Percentiles rank a stretch among this genome's conserved stretches.
Conservation (phyloP, 1,139 yeast species). For the Debaryomyces udenii region DNA sequence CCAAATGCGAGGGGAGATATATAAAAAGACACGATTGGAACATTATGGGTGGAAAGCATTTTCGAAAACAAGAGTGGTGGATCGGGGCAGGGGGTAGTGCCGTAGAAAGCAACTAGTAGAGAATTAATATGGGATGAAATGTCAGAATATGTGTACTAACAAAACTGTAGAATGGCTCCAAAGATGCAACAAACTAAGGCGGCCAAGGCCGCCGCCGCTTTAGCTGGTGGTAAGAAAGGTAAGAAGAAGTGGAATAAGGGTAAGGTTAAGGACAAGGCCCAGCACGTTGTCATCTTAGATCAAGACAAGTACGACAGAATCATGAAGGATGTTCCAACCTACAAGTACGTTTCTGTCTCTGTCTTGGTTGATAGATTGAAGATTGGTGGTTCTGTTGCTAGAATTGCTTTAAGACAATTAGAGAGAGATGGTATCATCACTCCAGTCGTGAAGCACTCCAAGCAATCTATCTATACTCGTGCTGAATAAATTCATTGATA, state of each 20-base stretch:
- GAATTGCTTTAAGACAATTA: constrained; percentile 96
- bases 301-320: constrained; percentile 99
- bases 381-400: constrained; percentile 98
- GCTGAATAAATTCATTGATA: constrained; percentile 42
- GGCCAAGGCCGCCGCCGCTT: constrained; percentile 99
- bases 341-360: constrained; percentile 97
- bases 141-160: constrained; percentile 35
- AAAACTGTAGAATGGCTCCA: constrained; percentile 85
- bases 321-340: constrained; percentile 98
- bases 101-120: not conserved
- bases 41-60: too few species aligned
- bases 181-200: constrained; percentile 99
- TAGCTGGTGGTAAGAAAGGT: constrained; percentile 99
- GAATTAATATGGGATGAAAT: not conserved
- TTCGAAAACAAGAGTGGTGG: too few species aligned
- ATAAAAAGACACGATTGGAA: too few species aligned
- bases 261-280: constrained; percentile 99
- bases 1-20: too few species aligned
- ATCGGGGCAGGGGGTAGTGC: not conserved
- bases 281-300: constrained; percentile 95
- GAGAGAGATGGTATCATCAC: constrained; percentile 94
- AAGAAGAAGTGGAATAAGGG: constrained; percentile 99
- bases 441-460: constrained; percentile 93
- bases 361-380: constrained; percentile 99
- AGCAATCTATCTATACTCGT: constrained; percentile 95